These are phyloP conservation scores for Psilocybe mexicana DNA, from an alignment of 1,284 basidiomycete genomes.

Conservation along the genomic window DNA sequence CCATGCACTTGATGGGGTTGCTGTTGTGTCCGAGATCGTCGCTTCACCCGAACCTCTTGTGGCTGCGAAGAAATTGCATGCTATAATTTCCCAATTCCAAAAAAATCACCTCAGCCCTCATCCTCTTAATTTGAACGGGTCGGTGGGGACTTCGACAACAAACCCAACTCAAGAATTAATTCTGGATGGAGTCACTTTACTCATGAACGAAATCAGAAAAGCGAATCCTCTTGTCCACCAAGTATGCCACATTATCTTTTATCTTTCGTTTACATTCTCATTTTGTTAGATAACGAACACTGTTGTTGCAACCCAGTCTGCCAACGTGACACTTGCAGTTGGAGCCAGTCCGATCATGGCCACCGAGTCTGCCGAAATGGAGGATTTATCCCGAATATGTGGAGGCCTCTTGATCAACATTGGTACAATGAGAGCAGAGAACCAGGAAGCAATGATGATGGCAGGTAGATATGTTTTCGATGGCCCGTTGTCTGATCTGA, in stretches of 20 bases:
- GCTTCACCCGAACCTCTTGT: conserved; percentile 62
- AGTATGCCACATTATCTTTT: conserved; percentile 37
- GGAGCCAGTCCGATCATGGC: conserved; percentile 96
- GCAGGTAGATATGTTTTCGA: conserved; percentile 54
- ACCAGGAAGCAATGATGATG: conserved; percentile 77
- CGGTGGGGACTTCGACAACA: not conserved
- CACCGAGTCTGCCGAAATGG: conserved; percentile 79
- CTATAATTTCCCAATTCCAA: conserved; percentile 46
- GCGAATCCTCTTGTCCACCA: conserved; percentile 80
- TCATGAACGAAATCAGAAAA: conserved; percentile 55
- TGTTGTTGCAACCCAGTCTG: conserved; percentile 89
- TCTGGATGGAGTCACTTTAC: conserved; percentile 28
- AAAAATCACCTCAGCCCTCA: conserved; percentile 8
- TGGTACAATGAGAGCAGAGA: conserved; percentile 72
- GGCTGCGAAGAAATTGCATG: conserved; percentile 54
- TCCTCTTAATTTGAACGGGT: conserved; percentile 4
- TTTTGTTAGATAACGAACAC: conserved; percentile 79
- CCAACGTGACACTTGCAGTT: conserved; percentile 88
- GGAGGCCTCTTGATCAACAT: conserved; percentile 87
- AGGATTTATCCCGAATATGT: conserved; percentile 71
- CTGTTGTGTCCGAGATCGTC: conserved; percentile 90
- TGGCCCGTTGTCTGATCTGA: not conserved
- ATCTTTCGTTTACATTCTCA: not conserved
- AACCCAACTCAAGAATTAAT: conserved; percentile 12
- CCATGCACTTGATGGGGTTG: conserved; percentile 75